Conservation (phyloP, 2,329 filamentous ascomycete genomes). For the Seiridium unicorne region DNA sequence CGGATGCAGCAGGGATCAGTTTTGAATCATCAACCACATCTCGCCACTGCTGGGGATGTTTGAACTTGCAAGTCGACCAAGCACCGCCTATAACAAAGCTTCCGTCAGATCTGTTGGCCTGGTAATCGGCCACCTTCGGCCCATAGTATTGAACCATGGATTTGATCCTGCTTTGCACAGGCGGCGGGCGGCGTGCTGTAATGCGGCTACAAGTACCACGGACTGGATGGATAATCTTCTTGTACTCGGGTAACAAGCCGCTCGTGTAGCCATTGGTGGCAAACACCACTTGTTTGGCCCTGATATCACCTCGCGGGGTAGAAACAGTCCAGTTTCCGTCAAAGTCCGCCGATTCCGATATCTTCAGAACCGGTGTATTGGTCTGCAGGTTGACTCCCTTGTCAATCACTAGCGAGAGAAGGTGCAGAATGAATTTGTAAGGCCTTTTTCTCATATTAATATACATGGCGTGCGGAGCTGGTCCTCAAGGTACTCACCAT, state of each 20-base stretch:
- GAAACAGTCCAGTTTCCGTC: not conserved
- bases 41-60: slow-evolving; percentile 36
- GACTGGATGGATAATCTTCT: slow-evolving; percentile 5
- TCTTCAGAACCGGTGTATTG: slow-evolving; percentile 5
- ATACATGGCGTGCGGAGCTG: too few relatives aligned
- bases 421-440: slow-evolving; percentile 5
- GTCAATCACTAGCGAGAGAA: not conserved
- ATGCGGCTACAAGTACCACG: slow-evolving; percentile 16
- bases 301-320: slow-evolving; percentile 3
- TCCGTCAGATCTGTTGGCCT: slow-evolving; percentile 37
- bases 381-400: slow-evolving; percentile 9
- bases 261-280: slow-evolving; percentile 11
- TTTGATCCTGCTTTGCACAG: slow-evolving; percentile 10
- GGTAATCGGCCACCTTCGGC: slow-evolving; percentile 28
- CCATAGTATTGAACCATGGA: slow-evolving; percentile 19
- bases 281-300: slow-evolving; percentile 4
- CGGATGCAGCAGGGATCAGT: slow-evolving; percentile 34
- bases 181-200: not conserved
- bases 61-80: slow-evolving; percentile 25
- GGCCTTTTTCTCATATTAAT: slow-evolving; percentile 1
- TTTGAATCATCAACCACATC: slow-evolving; percentile 39
- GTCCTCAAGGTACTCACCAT: not conserved
- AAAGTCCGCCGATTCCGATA: not conserved
- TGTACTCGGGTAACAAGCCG: slow-evolving; percentile 8
- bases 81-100: slow-evolving; percentile 44